Percentiles rank a stretch among this genome's conserved stretches.
Evolutionary conservation across 1,139 yeast genomes (phyloP).

Genomic region (Diutina neorugosa): DNA sequence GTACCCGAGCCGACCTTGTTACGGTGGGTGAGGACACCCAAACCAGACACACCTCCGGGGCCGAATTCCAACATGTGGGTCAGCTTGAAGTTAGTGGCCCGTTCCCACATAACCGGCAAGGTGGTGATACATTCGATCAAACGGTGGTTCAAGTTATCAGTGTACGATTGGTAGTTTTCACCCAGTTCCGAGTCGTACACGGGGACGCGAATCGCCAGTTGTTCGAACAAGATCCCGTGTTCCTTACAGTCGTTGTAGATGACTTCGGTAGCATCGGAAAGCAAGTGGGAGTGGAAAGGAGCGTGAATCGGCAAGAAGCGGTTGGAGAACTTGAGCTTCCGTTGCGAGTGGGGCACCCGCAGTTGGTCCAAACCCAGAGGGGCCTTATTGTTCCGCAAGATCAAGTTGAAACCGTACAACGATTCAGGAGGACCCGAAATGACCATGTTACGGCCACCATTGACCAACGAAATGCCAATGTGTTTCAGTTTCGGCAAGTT

Average conservation of each 20-base stretch:
- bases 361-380: slow-evolving; percentile 92
- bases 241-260: slow-evolving; percentile 52
- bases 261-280: slow-evolving; percentile 56
- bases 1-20: slow-evolving; percentile 98
- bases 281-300: slow-evolving; percentile 91
- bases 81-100: slow-evolving; percentile 65
- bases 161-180: slow-evolving; percentile 45
- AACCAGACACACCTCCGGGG: slow-evolving; percentile 97
- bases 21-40: slow-evolving; percentile 91
- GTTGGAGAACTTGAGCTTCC: slow-evolving; percentile 86
- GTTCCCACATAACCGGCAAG: slow-evolving; percentile 91
- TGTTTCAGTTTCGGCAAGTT: slow-evolving; percentile 90
- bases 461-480: slow-evolving; percentile 78
- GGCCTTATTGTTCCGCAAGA: slow-evolving; percentile 89
- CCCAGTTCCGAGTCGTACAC: slow-evolving; percentile 90
- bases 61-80: slow-evolving; percentile 95
- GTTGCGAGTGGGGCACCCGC: slow-evolving; percentile 82
- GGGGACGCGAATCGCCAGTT: slow-evolving; percentile 57
- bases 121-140: slow-evolving; percentile 73
- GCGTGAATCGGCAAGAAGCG: slow-evolving; percentile 91
- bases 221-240: slow-evolving; percentile 43
- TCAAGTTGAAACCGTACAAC: slow-evolving; percentile 87
- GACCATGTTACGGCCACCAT: slow-evolving; percentile 93
- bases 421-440: slow-evolving; percentile 98
- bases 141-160: slow-evolving; percentile 32